Percentiles rank a stretch among this genome's conserved stretches.
phyloP scores from a whole-genome alignment of 495 filamentous ascomycete species.

The Penicillium herquei region DNA sequence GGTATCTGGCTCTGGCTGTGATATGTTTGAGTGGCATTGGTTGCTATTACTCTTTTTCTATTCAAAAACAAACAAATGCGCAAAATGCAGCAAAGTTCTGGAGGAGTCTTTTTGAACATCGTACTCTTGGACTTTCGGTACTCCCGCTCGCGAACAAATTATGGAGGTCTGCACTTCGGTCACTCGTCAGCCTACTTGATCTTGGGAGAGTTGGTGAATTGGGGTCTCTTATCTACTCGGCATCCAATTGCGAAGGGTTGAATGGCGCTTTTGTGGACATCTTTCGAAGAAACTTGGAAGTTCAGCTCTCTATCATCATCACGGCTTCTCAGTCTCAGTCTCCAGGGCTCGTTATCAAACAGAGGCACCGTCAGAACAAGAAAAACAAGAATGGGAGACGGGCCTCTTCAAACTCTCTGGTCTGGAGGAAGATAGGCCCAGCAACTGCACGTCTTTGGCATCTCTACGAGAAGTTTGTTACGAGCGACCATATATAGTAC shows the following conservation, averaged over 20 bases:
- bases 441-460: conserved; percentile 1
- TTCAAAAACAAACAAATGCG: too few relatives aligned
- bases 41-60: conserved; percentile 6
- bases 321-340: not conserved
- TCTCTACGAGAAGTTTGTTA: conserved; percentile 28
- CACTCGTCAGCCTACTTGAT: not conserved
- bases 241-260: not conserved
- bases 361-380: not conserved
- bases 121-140: too few relatives aligned
- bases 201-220: not conserved
- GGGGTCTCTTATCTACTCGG: not conserved
- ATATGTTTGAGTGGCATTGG: conserved; percentile 8
- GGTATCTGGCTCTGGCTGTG: conserved; percentile 6
- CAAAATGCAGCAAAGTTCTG: conserved; percentile 7
- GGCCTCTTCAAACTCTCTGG: not conserved
- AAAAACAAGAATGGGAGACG: not conserved
- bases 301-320: not conserved
- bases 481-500: conserved; percentile 49
- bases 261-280: not conserved
- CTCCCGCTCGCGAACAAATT: too few relatives aligned
- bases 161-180: not conserved
- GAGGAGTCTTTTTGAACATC: not conserved
- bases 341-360: not conserved
- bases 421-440: not conserved
- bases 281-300: not conserved